Percentiles rank a stretch among this genome's conserved stretches.
These are phyloP conservation scores for Steccherinum ochraceum DNA, from an alignment of 768 basidiomycete genomes.

Conservation along the genomic window DNA sequence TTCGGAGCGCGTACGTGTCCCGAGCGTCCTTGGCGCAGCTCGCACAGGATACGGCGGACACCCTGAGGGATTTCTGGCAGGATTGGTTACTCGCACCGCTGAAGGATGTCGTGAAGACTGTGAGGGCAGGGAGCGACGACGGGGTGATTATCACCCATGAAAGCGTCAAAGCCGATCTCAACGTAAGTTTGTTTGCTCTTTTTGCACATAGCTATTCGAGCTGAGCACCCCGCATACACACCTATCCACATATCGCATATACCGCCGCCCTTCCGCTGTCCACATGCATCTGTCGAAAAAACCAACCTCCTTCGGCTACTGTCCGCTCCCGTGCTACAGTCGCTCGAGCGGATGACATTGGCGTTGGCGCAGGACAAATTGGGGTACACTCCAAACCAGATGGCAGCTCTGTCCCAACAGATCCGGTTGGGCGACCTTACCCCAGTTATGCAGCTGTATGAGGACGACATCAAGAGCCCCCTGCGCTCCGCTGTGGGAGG, in stretches of 20 bases:
- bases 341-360: conserved; percentile 88
- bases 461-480: conserved; percentile 87
- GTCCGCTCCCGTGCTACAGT: conserved; percentile 36
- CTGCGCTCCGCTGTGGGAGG: conserved; percentile 76
- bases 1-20: conserved; percentile 49
- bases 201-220: background rate
- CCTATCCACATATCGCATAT: background rate
- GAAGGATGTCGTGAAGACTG: conserved; percentile 74
- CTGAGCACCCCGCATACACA: too few relatives aligned
- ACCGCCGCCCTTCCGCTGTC: background rate
- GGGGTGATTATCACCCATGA: conserved; percentile 73
- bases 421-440: conserved; percentile 81
- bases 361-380: conserved; percentile 80
- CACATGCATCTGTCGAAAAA: too few relatives aligned
- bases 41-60: conserved; percentile 55
- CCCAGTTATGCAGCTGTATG: conserved; percentile 80
- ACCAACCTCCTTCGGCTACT: background rate
- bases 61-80: conserved; percentile 62
- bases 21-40: conserved; percentile 52
- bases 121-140: conserved; percentile 73
- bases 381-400: conserved; percentile 52
- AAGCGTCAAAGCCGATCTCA: conserved; percentile 79
- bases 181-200: conserved; percentile 38
- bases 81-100: conserved; percentile 87
- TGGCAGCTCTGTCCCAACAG: conserved; percentile 57